Evolutionary conservation across 257 asterid species (phyloP), one percentile per base, ranked within the genome.

Genomic region (Eucommia ulmoides): DNA sequence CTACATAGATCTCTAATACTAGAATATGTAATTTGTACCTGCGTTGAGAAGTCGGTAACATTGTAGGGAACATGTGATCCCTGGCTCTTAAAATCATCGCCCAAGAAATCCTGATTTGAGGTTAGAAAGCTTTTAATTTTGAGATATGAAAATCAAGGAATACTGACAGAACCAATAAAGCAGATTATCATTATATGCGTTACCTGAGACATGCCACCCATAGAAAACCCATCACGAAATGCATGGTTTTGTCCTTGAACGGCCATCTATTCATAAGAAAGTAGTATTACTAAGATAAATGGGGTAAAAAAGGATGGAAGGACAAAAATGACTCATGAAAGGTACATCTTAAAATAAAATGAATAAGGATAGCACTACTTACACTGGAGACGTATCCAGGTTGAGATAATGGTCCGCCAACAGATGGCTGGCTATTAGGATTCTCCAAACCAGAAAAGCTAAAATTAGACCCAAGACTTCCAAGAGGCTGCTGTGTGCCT

Each of bases 181-280:
- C 24, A 15, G 21, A 5, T 18, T 16, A 52, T 50, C 25, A 22
- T 52, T 33, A 58, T 62, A 51, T 12, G 50, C 29, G 26, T 52
- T 53, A 89, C 96, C 89, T 89, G 96, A 38, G 98, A 85, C 96
- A 89, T 80, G 72, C 94, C 93, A 59, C 94, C 75, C 72, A 82
- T 75, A 23, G 96, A 78, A 60, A 74, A 89, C 42, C 96, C 93
- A 68, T 89, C 98, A 57, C 88, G 68, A 41, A 69, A 89, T 51
- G 93, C 61, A 56, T 78, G 96, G 74, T 78, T 80, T 44, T 80
- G 72, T 50, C 83, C 96, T 74, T 80, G 96, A 62, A 42, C 77
- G 18, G 73, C 33, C 62, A 72, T 78, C 87, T 78, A 55, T 16
- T 55, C 55, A 50, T 29, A 20, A 33, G 51, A 58, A 48, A 42